A percentile compares a stretch with the other conserved stretches of the same genome.
phyloP scores from a whole-genome alignment of 2,329 filamentous ascomycete genomes.

The Fusarium denticulatum region DNA sequence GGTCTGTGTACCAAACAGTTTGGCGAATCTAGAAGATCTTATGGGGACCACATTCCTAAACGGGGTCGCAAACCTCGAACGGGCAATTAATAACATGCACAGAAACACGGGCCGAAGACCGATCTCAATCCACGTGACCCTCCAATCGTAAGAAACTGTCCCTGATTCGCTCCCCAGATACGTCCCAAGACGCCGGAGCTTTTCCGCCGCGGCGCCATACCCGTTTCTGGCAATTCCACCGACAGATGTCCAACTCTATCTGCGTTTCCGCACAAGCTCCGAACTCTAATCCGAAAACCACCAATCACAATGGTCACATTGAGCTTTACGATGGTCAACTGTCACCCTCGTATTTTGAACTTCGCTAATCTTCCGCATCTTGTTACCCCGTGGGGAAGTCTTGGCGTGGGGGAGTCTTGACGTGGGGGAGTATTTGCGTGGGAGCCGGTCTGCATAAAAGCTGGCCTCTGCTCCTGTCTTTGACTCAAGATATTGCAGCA shows the following conservation, averaged over 20 bases:
- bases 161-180: not conserved
- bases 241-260: not conserved
- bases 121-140: not conserved
- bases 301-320: not conserved
- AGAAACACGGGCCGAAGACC: not conserved
- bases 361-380: slow-evolving; percentile 20
- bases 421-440: slow-evolving; percentile 13
- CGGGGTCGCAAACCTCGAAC: fast-evolving
- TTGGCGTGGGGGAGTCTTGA: too few species aligned
- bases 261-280: not conserved
- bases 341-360: slow-evolving; percentile 17
- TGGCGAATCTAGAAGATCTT: not conserved
- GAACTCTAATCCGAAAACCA: not conserved
- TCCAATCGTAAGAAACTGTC: fast-evolving
- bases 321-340: not conserved
- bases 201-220: not conserved
- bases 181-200: not conserved
- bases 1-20: too few species aligned
- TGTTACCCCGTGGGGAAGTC: slow-evolving; percentile 11
- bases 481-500: not conserved
- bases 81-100: not conserved
- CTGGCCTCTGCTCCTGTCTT: not conserved
- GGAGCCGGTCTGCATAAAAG: not conserved
- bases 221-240: not conserved
- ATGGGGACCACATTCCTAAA: not conserved